Base-by-base conservation (phyloP, 2,329 filamentous ascomycete species). In the Fusarium veterinarium region DNA sequence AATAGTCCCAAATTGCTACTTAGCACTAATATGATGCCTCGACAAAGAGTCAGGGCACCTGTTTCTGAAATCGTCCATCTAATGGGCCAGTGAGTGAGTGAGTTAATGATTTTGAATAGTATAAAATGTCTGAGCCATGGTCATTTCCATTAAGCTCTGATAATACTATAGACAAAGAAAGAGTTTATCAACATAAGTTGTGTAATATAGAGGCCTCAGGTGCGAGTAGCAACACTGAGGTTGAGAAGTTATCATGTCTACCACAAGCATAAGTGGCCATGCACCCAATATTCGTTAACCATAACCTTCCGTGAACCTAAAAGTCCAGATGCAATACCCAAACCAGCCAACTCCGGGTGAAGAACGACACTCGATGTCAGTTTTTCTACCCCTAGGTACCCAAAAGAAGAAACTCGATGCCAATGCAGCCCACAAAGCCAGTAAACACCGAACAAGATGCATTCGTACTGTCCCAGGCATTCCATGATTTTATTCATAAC, bases 391-490 rank as follows among this genome's bases (percentile, higher is more conserved):
- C 19, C 37, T 28, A 51, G n/a, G 17, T 30, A 51, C 28, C 25
- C 23, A 46, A 53, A 41, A 30, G 35, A 45, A 42, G 35, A 61
- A 44, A 33, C 40, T 55, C 25, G 58, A 61, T 52, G 41, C 35
- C 42, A 38, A 67, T 64, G 40, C 56, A 60, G 42, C 55, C 31
- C 37, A 48, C 44, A 28, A 42, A 35, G 38, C 49, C 35, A 20
- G 52, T 48, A 31, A 65, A 68, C 46, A 52, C 70, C 70, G 48
- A 67, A 48, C 20, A 65, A 57, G 59, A 64, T 71, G 42, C 63
- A 62, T 61, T 41, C 33, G 60, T 53, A 44, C 30, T 48, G 49
- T 33, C 40, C 38, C 61, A 44, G 23, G 40, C 35, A 52, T 31
- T 25, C 19, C 30, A 31, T 17, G 41, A 25, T 41, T 38, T 45